Base-by-base conservation (phyloP, 441 rosid species). In the Daphne laureola region DNA sequence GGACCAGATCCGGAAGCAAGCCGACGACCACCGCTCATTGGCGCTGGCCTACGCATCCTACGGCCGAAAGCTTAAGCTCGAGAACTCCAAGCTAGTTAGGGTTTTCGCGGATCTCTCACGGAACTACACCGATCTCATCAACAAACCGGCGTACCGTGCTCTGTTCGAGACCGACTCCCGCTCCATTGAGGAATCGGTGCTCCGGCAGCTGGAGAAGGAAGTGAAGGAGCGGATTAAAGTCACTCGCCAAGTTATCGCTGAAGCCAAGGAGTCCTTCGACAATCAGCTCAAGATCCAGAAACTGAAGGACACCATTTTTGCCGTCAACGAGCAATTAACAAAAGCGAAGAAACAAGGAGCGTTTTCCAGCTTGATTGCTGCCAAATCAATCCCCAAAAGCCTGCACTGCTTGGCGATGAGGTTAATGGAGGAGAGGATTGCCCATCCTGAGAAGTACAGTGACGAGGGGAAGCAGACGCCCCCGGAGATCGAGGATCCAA, bases 211-310 rank as follows among this genome's bases (percentile, higher is more conserved):
- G 12, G 99, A 94, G 81, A 90, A 94, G 81, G 99, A 94, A 64
- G 91, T 86, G 11, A 94, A 87, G 43, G 97, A 90, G 67, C 64
- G 96, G 62, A 90, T 94, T 60, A 94, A 86, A 54, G 70, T 80
- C 45, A 87, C 97, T n/a, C 77, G 97, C 53, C 96, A 90, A 61
- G 72, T 85, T 56, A 86, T 94, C 15, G 76, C 87, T 0, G 96
- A 94, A 57, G 94, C 97, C 0, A 94, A 94, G 63, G 99, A 94
- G 58, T 87, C 93, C 0, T 94, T 90, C 9, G 99, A 94, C 58
- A 94, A 89, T 56, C 97, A 89, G 74, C 69, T 92, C 59, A 92
- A 92, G 76, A 92, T 92, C 38, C 98, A 92, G 78, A 86, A 89
- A 77, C 66, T 92, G 23, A 92, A 92, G 53, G 98, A 89, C 51